Evolutionary conservation across 108 stramenopile genomes (phyloP), one percentile per base, ranked within the genome.

Genomic region (Skeletonema grethae): DNA sequence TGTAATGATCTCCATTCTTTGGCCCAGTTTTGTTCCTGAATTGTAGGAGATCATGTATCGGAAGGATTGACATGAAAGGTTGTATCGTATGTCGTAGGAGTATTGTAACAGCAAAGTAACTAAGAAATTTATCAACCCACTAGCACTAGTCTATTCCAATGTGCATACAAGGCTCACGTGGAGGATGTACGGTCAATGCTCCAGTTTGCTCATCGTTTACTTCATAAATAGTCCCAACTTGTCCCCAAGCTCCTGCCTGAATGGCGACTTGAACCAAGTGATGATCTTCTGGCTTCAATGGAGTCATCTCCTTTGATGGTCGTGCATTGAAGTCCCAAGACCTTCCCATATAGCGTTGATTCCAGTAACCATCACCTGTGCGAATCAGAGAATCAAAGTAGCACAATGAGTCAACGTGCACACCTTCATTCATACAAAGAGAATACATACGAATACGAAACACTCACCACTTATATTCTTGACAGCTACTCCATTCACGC

Each of bases 261-360:
- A 86, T 75, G 12, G 85, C 83, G 70, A 82, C 82, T 55, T 84
- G 82, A 34, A 86, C 77, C 20, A 83, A 36, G 36, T 77, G 80
- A 45, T 86, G 79, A 68, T 86, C 83, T 70, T 84, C 82, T 5
- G 77, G 76, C 25, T 76, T 72, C 39, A 86, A 59, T 18, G 76
- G 76, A 35, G 65, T 76, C 85, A 84, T 86, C 15, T 64, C 46
- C n/a, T 67, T 62, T 11, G 79, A 61, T 35, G 85, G 85, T 48
- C 71, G 57, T 7, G 85, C 80, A 31, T 57, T 59, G 20, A 79
- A 76, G 48, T 83, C 80, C 82, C 82, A 86, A 0, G 68, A 57
- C 12, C 83, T 57, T 11, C 85, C 85, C 58, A 83, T 67, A 34
- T 73, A 82, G 70, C 82, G 38, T 66, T 82, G 79, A 30, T 75